phyloP scores from a whole-genome alignment of 1,284 basidiomycete genomes.

The Trichosporon asahii region DNA sequence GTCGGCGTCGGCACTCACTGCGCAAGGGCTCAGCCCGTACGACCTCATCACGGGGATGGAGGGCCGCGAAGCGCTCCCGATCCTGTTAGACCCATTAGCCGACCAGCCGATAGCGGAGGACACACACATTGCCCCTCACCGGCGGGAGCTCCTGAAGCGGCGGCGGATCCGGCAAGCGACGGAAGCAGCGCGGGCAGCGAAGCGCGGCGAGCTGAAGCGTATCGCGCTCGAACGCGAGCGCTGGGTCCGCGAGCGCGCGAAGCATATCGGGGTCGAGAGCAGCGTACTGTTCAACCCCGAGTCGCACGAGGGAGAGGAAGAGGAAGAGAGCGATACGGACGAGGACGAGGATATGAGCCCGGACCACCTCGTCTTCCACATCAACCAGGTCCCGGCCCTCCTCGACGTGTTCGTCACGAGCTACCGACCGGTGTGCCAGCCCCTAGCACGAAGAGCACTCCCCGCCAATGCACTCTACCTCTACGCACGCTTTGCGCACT shows the following conservation, averaged over 20 bases:
- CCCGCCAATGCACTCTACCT: slow-evolving; percentile 80
- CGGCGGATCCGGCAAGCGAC: slow-evolving; percentile 62
- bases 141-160: slow-evolving; percentile 54
- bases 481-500: slow-evolving; percentile 78
- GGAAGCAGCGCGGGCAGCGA: slow-evolving; percentile 49
- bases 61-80: slow-evolving; percentile 71
- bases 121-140: slow-evolving; percentile 18
- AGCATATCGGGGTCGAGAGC: slow-evolving; percentile 34
- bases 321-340: slow-evolving; percentile 47
- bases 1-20: slow-evolving; percentile 70
- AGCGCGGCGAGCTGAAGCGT: slow-evolving; percentile 60
- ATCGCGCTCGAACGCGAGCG: slow-evolving; percentile 59
- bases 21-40: slow-evolving; percentile 71
- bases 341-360: slow-evolving; percentile 56
- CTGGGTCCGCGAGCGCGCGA: slow-evolving; percentile 56
- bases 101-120: slow-evolving; percentile 20
- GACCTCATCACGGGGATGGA: slow-evolving; percentile 78
- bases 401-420: slow-evolving; percentile 75
- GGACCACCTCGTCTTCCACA: slow-evolving; percentile 87
- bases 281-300: slow-evolving; percentile 31
- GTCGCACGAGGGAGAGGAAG: slow-evolving; percentile 32
- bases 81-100: slow-evolving; percentile 60
- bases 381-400: slow-evolving; percentile 67
- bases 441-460: slow-evolving; percentile 62
- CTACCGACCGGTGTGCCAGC: slow-evolving; percentile 57